phyloP scores from a whole-genome alignment of 2,329 filamentous ascomycete species.

The Stylonectria norvegica region DNA sequence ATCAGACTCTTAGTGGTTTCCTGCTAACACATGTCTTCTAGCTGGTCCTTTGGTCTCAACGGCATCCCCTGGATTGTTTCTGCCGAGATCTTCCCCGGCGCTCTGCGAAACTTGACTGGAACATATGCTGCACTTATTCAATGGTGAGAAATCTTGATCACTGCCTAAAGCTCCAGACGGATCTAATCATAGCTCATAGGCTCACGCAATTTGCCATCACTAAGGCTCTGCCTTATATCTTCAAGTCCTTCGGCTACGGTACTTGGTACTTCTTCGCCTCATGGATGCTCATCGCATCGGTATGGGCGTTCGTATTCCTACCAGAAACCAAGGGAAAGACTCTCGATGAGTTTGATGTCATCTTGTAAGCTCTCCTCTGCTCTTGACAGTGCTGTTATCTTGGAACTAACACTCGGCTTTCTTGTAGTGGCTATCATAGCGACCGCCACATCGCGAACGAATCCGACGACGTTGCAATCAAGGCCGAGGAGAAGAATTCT shows the following conservation, averaged over 20 bases:
- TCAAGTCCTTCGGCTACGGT: constrained; percentile 44
- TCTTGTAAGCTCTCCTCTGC: constrained; percentile 25
- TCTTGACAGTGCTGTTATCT: not conserved
- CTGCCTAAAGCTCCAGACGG: not conserved
- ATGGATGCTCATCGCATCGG: constrained; percentile 45
- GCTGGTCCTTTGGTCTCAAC: constrained; percentile 44
- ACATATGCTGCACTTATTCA: constrained; percentile 40
- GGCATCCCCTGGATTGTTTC: constrained; percentile 45
- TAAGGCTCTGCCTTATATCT: constrained; percentile 44
- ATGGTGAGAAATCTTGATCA: constrained; percentile 24
- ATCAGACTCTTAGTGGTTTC: not conserved
- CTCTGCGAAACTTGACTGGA: constrained; percentile 40
- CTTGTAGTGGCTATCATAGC: constrained; percentile 16
- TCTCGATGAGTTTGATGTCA: constrained; percentile 49
- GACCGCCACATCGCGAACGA: constrained; percentile 14
- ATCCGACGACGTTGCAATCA: constrained; percentile 13
- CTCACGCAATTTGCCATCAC: constrained; percentile 42
- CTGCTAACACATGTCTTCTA: constrained; percentile 6
- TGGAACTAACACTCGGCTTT: not conserved
- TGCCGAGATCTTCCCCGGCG: constrained; percentile 44
- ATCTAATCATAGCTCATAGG: constrained; percentile 14
- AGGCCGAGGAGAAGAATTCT: constrained; percentile 11
- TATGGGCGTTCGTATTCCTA: constrained; percentile 50
- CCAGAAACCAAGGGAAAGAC: constrained; percentile 55
- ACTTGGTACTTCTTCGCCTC: constrained; percentile 57